phyloP scores from a whole-genome alignment of 495 filamentous ascomycete species.

The Neurospora cerealis region DNA sequence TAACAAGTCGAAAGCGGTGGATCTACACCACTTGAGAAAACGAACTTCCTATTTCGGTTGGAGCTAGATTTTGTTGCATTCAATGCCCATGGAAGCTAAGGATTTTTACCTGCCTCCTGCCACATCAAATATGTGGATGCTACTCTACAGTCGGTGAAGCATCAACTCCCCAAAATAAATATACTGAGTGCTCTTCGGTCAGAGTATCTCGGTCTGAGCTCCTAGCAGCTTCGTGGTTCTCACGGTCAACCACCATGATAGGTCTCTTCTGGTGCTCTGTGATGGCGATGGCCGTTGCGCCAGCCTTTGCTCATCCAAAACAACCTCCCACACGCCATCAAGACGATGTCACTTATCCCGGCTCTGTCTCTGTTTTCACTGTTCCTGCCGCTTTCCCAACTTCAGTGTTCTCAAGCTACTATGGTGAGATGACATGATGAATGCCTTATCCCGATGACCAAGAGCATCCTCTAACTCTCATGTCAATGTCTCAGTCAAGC shows the following conservation, averaged over 20 bases:
- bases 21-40: neutral
- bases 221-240: neutral
- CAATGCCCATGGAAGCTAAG: neutral
- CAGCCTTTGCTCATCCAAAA: neutral
- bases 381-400: slow-evolving; percentile 46
- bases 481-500: slow-evolving; percentile 18
- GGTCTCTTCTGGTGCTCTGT: neutral
- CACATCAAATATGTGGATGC: neutral
- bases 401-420: slow-evolving; percentile 42
- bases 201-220: neutral
- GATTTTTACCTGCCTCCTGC: neutral
- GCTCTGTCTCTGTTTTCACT: slow-evolving; percentile 31
- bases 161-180: neutral
- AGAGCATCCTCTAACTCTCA: neutral
- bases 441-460: neutral
- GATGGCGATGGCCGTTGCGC: neutral
- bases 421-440: slow-evolving; percentile 12
- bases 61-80: neutral
- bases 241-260: neutral
- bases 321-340: neutral
- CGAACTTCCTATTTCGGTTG: neutral
- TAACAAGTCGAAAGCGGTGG: neutral
- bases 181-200: neutral
- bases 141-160: neutral
- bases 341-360: slow-evolving; percentile 1